These are phyloP conservation scores for Sporisorium exsertum DNA, from an alignment of 1,284 basidiomycete genomes.

Conservation along the genomic window DNA sequence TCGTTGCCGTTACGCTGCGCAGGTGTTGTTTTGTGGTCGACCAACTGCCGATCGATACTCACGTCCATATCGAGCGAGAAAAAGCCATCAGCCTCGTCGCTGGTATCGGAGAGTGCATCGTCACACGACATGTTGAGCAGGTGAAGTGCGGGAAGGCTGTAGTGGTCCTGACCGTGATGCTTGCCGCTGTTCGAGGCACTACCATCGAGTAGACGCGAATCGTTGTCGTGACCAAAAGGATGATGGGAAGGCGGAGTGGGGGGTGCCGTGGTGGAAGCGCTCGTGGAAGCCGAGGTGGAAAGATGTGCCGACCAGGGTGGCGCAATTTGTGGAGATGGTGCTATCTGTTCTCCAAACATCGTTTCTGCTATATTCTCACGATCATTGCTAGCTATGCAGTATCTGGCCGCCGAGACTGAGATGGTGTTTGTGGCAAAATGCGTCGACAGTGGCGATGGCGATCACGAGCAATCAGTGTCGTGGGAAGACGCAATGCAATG, in stretches of 20 bases:
- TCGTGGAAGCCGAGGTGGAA: conserved; percentile 42
- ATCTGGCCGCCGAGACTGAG: not conserved
- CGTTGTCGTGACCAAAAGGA: not conserved
- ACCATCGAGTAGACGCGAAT: not conserved
- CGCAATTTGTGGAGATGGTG: conserved; percentile 26
- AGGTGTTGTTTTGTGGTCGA: not conserved
- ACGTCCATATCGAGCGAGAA: conserved; percentile 59
- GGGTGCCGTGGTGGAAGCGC: conserved; percentile 41
- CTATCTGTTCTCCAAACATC: conserved; percentile 45
- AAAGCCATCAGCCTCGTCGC: conserved; percentile 54
- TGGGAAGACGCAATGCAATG: conserved; percentile 3
- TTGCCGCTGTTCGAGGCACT: not conserved
- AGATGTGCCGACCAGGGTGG: conserved; percentile 46
- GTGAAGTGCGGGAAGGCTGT: conserved; percentile 26
- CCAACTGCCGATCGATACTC: conserved; percentile 47
- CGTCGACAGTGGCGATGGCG: not conserved
- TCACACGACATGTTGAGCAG: conserved; percentile 47
- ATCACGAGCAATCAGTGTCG: not conserved
- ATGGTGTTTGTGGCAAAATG: not conserved
- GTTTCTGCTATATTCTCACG: conserved; percentile 27
- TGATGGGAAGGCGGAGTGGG: conserved; percentile 27
- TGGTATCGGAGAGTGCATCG: conserved; percentile 32
- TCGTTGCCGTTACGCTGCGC: conserved; percentile 12
- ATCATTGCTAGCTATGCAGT: conserved; percentile 33
- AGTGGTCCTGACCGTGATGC: conserved; percentile 12